Conservation (phyloP, 148 eudicot genomes). For the Rhododendron vialii region DNA sequence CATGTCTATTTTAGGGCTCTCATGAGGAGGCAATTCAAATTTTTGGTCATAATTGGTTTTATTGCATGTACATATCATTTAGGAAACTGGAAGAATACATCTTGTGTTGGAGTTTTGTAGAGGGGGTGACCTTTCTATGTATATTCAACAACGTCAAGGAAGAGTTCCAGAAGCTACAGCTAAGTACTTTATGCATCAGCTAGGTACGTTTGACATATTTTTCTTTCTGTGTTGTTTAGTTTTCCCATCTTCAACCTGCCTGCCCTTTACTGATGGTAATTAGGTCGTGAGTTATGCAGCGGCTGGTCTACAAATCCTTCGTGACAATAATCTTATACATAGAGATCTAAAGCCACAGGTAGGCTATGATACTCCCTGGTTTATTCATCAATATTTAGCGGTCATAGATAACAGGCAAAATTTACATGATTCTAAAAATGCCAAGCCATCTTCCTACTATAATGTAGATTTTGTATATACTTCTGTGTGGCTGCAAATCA, state of each 20-base stretch:
- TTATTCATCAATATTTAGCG: neutral
- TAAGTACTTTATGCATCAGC: slow-evolving; percentile 83
- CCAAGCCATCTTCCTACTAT: neutral
- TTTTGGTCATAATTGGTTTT: slow-evolving; percentile 1
- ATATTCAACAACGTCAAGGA: slow-evolving; percentile 73
- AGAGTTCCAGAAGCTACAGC: slow-evolving; percentile 80
- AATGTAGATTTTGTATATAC: neutral
- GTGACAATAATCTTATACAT: slow-evolving; percentile 87
- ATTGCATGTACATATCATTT: slow-evolving; percentile 13
- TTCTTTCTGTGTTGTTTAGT: neutral
- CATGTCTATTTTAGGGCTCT: neutral
- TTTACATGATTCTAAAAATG: neutral
- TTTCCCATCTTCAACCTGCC: neutral
- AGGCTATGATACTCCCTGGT: slow-evolving; percentile 7
- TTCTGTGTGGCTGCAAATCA: neutral
- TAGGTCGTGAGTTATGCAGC: slow-evolving; percentile 41
- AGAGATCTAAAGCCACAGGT: slow-evolving; percentile 98
- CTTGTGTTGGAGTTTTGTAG: slow-evolving; percentile 87
- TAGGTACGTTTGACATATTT: slow-evolving; percentile 47
- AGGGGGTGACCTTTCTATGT: slow-evolving; percentile 87
- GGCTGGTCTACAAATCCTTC: slow-evolving; percentile 78
- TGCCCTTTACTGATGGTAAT: slow-evolving; percentile 10
- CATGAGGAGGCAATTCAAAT: neutral
- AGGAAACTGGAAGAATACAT: slow-evolving; percentile 93
- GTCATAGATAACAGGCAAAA: neutral